Evolutionary conservation across 192 early-diverging fungal species (phyloP), one percentile per base, ranked within the genome.

Genomic region (Podila clonocystis): DNA sequence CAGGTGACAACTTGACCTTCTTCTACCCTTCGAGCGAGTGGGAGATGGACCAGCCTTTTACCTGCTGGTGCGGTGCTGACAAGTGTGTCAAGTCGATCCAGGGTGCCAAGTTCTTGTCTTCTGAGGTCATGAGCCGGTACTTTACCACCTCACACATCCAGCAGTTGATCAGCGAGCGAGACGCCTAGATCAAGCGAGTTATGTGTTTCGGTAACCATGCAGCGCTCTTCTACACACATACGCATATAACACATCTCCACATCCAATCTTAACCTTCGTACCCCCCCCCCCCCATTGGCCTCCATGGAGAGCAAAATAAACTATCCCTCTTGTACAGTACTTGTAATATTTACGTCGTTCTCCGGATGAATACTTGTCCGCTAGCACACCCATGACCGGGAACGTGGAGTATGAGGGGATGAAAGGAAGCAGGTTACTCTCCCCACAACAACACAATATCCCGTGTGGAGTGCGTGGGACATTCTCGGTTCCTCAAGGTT

Each of bases 21-120:
- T 88, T 88, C 73, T 90, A 90, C 68, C 87, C 87, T 41, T 87
- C 88, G n/a, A 88, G 87, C 52, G 88, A 89, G 69, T 90, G 89
- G 89, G 89, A 90, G 61, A 90, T 90, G 89, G 87, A 84, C 74
- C 85, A 90, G 76, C 87, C 89, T 9, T 90, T 90, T 61, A 69
- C 82, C 30, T 90, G 89, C 71, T 88, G 89, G 87, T 90, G 89
- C 60, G 86, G 87, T 29, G 62, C 85, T 9, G 57, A 65, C 4
- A 58, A 84, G 84, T 89, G 88, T 55, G 82, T 89, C 63, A 84
- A 85, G 73, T 80, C 26, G 45, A 85, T 89, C 26, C 70, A 82
- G 55, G 88, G 88, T 19, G 88, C 88, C 31, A 84, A 82, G 33
- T 67, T 83, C 67, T 48, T 89, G 29, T 64, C 86, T 31, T 68